Evolutionary conservation across 805 yeast species (phyloP).

Genomic region (Candida chilensis): DNA sequence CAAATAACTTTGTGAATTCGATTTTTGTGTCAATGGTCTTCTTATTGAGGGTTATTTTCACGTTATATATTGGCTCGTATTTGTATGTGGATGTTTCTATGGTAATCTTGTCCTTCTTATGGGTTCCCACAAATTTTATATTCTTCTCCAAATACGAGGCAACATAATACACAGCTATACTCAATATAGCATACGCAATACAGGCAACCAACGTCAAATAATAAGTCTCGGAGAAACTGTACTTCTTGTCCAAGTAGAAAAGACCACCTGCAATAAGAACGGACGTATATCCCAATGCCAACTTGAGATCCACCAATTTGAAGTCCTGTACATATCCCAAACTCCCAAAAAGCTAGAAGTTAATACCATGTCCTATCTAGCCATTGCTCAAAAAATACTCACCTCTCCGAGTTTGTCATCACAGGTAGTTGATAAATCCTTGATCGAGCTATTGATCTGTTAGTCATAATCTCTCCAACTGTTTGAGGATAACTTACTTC

Average conservation of each 20-base stretch:
- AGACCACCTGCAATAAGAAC: slow-evolving; percentile 35
- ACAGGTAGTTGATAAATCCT: too few species aligned
- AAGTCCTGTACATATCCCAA: slow-evolving; percentile 42
- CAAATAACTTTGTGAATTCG: slow-evolving; percentile 34
- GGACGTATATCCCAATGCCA: slow-evolving; percentile 38
- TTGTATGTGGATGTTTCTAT: slow-evolving; percentile 29
- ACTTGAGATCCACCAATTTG: slow-evolving; percentile 30
- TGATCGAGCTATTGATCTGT: too few species aligned
- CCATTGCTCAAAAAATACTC: too few species aligned
- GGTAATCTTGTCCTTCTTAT: slow-evolving; percentile 20
- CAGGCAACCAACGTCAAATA: slow-evolving; percentile 23
- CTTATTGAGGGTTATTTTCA: slow-evolving; percentile 18
- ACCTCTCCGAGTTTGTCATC: too few species aligned
- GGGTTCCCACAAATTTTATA: slow-evolving; percentile 36
- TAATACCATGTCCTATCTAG: too few species aligned
- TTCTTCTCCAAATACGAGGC: slow-evolving; percentile 25
- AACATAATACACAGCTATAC: slow-evolving; percentile 22
- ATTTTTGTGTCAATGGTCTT: slow-evolving; percentile 10
- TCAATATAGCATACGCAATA: slow-evolving; percentile 23
- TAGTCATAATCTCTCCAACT: too few species aligned
- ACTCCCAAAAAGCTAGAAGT: slow-evolving; percentile 21
- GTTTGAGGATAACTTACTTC: too few species aligned
- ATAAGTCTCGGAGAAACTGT: slow-evolving; percentile 29
- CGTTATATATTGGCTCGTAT: slow-evolving; percentile 33
- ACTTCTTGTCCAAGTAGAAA: slow-evolving; percentile 40